Conservation (phyloP, 2,329 filamentous ascomycete species). For the Talaromyces sp. region DNA sequence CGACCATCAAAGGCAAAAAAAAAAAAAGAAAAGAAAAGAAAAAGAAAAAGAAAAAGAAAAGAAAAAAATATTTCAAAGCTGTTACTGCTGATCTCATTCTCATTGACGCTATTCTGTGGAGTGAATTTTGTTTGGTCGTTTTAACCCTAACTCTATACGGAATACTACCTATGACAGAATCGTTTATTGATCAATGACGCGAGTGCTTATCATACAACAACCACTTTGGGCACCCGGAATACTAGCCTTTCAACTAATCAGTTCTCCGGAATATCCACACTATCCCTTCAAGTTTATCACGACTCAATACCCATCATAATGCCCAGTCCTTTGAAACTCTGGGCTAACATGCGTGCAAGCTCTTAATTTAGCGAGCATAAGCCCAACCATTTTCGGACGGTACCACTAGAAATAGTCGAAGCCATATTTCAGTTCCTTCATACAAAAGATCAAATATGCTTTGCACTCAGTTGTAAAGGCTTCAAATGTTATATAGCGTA, state of each 20-base stretch:
- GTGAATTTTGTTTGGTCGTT: too few relatives aligned
- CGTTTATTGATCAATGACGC: background rate
- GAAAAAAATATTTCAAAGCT: too few relatives aligned
- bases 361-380: background rate
- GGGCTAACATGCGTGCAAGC: background rate
- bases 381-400: background rate
- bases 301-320: background rate
- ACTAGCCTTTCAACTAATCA: too few relatives aligned
- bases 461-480: slow-evolving; percentile 1
- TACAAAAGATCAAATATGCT: slow-evolving; percentile 1
- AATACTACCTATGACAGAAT: too few relatives aligned
- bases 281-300: background rate
- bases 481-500: background rate
- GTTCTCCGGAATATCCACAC: background rate
- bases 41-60: too few relatives aligned
- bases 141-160: too few relatives aligned
- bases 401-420: slow-evolving; percentile 3
- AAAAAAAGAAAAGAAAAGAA: too few relatives aligned
- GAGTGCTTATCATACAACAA: slow-evolving; percentile 1
- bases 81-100: too few relatives aligned
- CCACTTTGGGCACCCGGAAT: background rate
- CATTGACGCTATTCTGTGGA: too few relatives aligned
- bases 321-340: background rate
- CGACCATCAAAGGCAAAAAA: too few relatives aligned
- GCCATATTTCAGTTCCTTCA: slow-evolving; percentile 1